Conservation (phyloP, 2,329 filamentous ascomycete genomes). For the Catunica adiposa region DNA sequence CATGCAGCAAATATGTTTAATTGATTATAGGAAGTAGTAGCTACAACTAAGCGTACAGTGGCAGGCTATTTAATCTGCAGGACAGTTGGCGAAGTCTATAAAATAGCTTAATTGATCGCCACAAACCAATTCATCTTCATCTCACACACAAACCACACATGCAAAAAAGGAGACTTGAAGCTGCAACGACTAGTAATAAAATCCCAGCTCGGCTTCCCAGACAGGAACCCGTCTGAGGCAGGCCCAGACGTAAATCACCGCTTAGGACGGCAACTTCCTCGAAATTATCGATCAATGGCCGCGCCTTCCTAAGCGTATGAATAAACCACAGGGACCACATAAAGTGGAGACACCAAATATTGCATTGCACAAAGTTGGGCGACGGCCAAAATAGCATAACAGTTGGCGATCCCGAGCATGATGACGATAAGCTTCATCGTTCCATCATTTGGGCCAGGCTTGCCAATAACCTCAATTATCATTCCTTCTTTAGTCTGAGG, state of each 20-base stretch:
- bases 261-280: neutral
- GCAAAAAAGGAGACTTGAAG: neutral
- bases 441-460: too few species aligned
- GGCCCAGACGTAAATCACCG: neutral
- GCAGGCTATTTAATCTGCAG: neutral
- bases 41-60: neutral
- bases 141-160: neutral
- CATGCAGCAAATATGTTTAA: too few species aligned
- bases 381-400: neutral
- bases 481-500: too few species aligned
- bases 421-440: too few species aligned
- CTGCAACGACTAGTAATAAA: neutral
- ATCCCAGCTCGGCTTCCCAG: conserved; percentile 1
- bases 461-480: too few species aligned
- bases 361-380: neutral
- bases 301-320: neutral
- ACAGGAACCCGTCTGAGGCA: neutral
- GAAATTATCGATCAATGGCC: neutral
- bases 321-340: neutral
- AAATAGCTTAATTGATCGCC: neutral
- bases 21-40: neutral
- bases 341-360: neutral
- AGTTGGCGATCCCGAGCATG: too few species aligned
- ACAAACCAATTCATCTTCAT: neutral
- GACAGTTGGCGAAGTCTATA: neutral